Conservation (phyloP, 805 yeast species). For the Hanseniaspora nectarophila region DNA sequence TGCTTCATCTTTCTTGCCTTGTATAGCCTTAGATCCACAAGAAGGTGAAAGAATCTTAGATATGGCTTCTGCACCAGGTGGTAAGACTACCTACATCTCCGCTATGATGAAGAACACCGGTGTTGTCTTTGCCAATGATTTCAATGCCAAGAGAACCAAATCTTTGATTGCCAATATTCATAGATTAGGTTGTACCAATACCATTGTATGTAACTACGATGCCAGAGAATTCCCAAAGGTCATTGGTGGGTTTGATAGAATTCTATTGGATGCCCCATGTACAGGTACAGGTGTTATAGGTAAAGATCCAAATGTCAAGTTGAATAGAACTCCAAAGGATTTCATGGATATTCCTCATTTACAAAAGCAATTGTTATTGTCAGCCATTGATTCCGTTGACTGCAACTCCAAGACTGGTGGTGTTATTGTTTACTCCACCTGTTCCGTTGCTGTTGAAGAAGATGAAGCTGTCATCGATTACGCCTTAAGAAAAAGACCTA, state of each 20-base stretch:
- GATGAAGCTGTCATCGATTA: conserved; percentile 98
- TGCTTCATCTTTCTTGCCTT: conserved; percentile 94
- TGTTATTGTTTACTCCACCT: conserved; percentile 87
- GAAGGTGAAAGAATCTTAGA: conserved; percentile 90
- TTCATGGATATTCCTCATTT: conserved; percentile 92
- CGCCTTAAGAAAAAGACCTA: conserved; percentile 90
- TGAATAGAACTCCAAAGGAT: conserved; percentile 88
- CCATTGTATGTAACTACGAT: conserved; percentile 93
- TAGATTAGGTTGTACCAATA: conserved; percentile 90
- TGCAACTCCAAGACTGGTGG: conserved; percentile 89
- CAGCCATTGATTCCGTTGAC: conserved; percentile 96
- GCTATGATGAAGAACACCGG: conserved; percentile 98
- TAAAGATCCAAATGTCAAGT: conserved; percentile 89
- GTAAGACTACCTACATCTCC: conserved; percentile 87
- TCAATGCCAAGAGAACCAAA: conserved; percentile 92
- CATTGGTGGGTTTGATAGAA: conserved; percentile 94
- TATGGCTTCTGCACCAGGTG: conserved; percentile 99
- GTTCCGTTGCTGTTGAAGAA: conserved; percentile 97
- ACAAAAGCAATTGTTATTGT: conserved; percentile 81
- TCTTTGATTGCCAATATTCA: conserved; percentile 94
- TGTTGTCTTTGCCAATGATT: conserved; percentile 91
- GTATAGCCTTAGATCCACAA: conserved; percentile 95
- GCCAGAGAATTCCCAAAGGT: conserved; percentile 98
- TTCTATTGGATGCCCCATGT: conserved; percentile 94
- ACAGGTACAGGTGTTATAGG: conserved; percentile 99